Conservation (phyloP, 2,329 filamentous ascomycete genomes). For the Verticillium longisporum region DNA sequence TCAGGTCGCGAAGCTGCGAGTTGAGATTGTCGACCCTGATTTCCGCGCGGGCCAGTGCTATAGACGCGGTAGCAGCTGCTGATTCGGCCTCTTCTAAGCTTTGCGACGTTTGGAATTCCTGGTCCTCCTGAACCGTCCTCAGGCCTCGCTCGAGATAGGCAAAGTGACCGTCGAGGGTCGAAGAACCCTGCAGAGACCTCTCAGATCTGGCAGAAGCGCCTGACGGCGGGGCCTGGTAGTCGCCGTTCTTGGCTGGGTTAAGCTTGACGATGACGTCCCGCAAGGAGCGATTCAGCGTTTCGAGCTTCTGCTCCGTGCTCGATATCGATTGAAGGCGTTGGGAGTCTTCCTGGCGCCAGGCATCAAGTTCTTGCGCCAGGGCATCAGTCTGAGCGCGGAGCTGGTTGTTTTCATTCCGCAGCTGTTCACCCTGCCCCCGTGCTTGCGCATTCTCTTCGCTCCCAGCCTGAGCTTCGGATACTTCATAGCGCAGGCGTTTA, state of each 20-base stretch:
- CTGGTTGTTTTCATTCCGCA: slow-evolving; percentile 21
- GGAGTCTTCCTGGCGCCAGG: slow-evolving; percentile 24
- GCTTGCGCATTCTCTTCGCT: slow-evolving; percentile 34
- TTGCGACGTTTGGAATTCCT: slow-evolving; percentile 29
- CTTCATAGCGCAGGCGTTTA: background rate
- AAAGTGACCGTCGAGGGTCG: slow-evolving; percentile 50
- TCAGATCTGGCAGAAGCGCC: slow-evolving; percentile 16
- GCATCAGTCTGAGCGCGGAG: slow-evolving; percentile 25
- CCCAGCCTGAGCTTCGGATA: background rate
- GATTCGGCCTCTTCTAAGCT: slow-evolving; percentile 15
- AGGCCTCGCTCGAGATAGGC: slow-evolving; percentile 66
- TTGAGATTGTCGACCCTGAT: slow-evolving; percentile 57
- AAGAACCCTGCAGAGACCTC: slow-evolving; percentile 31
- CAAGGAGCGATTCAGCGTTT: slow-evolving; percentile 59
- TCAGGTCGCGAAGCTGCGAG: slow-evolving; percentile 53
- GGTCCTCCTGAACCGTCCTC: slow-evolving; percentile 51
- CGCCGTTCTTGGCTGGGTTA: slow-evolving; percentile 47
- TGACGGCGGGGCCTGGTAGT: slow-evolving; percentile 36
- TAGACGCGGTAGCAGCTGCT: slow-evolving; percentile 14
- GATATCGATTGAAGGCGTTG: slow-evolving; percentile 45
- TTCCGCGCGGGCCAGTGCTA: slow-evolving; percentile 34
- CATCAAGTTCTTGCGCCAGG: slow-evolving; percentile 26
- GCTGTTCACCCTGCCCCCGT: slow-evolving; percentile 22
- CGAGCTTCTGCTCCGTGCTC: slow-evolving; percentile 59
- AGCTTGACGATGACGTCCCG: slow-evolving; percentile 59